Percentiles rank a stretch among this genome's conserved stretches.
Conservation (phyloP, 495 filamentous ascomycete genomes). For the Neurospora sp. region DNA sequence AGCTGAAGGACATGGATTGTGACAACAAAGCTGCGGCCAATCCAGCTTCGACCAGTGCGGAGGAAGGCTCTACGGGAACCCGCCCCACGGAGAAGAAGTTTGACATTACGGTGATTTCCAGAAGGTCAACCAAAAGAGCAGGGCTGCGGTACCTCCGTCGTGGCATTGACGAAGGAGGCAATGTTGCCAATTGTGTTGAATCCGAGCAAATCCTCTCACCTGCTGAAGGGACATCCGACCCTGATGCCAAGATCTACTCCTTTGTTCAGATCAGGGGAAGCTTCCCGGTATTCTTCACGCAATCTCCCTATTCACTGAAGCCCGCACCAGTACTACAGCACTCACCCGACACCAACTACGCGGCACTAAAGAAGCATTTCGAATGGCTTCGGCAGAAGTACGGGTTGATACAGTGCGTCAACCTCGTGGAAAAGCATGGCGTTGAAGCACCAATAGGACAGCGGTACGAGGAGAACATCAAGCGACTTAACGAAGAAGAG, state of each 20-base stretch:
- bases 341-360: slow-evolving; percentile 61
- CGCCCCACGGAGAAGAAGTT: slow-evolving; percentile 41
- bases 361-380: slow-evolving; percentile 74
- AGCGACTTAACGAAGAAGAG: slow-evolving; percentile 51
- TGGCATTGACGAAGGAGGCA: slow-evolving; percentile 78
- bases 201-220: slow-evolving; percentile 83
- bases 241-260: slow-evolving; percentile 57
- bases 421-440: slow-evolving; percentile 76
- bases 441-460: slow-evolving; percentile 70
- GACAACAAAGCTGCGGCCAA: slow-evolving; percentile 7
- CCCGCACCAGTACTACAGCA: slow-evolving; percentile 74
- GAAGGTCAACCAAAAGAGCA: slow-evolving; percentile 71
- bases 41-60: slow-evolving; percentile 9
- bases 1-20: slow-evolving; percentile 23
- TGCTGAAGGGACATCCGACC: slow-evolving; percentile 42
- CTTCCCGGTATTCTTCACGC: slow-evolving; percentile 86
- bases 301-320: slow-evolving; percentile 86
- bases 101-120: slow-evolving; percentile 76
- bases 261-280: slow-evolving; percentile 81
- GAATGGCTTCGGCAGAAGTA: slow-evolving; percentile 53
- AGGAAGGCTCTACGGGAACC: slow-evolving; percentile 16
- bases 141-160: slow-evolving; percentile 87
- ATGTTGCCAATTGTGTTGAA: slow-evolving; percentile 85
- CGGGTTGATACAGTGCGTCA: slow-evolving; percentile 67
- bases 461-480: slow-evolving; percentile 57